Evolutionary conservation across 441 rosid genomes (phyloP).

Genomic region (Metrosideros polymorpha): DNA sequence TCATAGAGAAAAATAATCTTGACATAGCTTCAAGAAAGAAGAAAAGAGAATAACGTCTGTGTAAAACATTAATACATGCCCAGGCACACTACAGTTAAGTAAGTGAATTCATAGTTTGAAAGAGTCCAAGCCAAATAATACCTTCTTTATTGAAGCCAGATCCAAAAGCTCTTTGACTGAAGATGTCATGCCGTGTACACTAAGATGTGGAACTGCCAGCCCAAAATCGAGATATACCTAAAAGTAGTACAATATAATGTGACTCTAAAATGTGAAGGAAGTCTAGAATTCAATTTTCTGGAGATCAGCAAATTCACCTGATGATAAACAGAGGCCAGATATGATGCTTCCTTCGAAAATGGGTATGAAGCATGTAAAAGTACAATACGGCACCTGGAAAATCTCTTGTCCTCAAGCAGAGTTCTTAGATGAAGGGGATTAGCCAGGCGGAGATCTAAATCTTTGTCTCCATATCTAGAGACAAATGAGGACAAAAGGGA

Average conservation of each 20-base stretch:
- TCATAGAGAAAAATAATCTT: not conserved
- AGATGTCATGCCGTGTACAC: constrained; percentile 80
- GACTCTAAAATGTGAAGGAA: constrained; percentile 1
- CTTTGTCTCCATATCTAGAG: constrained; percentile 87
- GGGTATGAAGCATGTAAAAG: constrained; percentile 97
- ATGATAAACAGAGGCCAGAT: constrained; percentile 73
- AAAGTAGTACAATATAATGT: constrained; percentile 11
- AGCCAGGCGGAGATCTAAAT: constrained; percentile 77
- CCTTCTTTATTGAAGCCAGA: constrained; percentile 86
- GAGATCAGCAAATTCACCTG: constrained; percentile 40
- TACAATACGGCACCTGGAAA: constrained; percentile 61
- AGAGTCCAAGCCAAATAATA: constrained; percentile 10
- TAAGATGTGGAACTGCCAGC: constrained; percentile 90
- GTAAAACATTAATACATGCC: not conserved
- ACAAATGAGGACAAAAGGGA: not conserved
- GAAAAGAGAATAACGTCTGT: not conserved
- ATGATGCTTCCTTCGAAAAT: constrained; percentile 92
- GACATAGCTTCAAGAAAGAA: not conserved
- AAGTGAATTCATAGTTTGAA: not conserved
- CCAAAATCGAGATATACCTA: constrained; percentile 96
- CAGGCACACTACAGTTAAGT: not conserved
- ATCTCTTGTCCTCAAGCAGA: constrained; percentile 77
- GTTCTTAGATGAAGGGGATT: constrained; percentile 84
- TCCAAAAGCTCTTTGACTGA: constrained; percentile 85
- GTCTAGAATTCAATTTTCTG: not conserved